Conservation (phyloP, 164 flowering plant genomes). For the Annona cherimola region DNA sequence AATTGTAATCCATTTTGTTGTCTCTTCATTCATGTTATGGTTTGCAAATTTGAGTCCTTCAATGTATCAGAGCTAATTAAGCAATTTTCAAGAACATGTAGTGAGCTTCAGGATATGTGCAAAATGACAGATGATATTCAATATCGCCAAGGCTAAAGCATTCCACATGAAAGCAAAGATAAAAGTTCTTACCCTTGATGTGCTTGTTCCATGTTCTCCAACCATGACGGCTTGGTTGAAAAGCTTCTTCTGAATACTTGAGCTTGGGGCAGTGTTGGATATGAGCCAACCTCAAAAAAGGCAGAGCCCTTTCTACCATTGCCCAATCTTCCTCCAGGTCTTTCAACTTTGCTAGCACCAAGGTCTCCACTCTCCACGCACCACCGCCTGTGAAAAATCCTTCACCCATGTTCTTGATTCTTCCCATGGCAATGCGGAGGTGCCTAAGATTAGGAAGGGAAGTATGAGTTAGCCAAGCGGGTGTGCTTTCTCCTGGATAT, state of each 20-base stretch:
- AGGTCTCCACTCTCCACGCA: conserved; percentile 2
- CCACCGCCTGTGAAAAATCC: background rate
- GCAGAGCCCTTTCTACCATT: conserved; percentile 1
- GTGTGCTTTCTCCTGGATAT: background rate
- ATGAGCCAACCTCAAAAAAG: background rate
- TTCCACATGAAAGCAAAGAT: too few relatives aligned
- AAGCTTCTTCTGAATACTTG: background rate
- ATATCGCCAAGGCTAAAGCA: too few relatives aligned
- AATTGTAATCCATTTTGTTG: too few relatives aligned
- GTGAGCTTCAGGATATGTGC: too few relatives aligned
- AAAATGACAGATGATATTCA: too few relatives aligned
- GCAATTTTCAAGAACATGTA: too few relatives aligned
- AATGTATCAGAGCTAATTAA: too few relatives aligned
- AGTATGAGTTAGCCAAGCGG: background rate
- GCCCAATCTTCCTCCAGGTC: background rate
- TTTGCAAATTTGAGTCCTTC: too few relatives aligned
- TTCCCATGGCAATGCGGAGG: background rate
- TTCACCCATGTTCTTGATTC: background rate
- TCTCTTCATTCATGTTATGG: too few relatives aligned
- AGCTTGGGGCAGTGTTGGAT: background rate
- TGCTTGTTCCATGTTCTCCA: too few relatives aligned
- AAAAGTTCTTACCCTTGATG: too few relatives aligned
- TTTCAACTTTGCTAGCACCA: background rate
- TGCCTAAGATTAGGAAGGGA: background rate
- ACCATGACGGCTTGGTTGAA: too few relatives aligned